A percentile compares a stretch with the other conserved stretches of the same genome.
phyloP scores from a whole-genome alignment of 1,139 yeast genomes.

The Suhomyces taliae region DNA sequence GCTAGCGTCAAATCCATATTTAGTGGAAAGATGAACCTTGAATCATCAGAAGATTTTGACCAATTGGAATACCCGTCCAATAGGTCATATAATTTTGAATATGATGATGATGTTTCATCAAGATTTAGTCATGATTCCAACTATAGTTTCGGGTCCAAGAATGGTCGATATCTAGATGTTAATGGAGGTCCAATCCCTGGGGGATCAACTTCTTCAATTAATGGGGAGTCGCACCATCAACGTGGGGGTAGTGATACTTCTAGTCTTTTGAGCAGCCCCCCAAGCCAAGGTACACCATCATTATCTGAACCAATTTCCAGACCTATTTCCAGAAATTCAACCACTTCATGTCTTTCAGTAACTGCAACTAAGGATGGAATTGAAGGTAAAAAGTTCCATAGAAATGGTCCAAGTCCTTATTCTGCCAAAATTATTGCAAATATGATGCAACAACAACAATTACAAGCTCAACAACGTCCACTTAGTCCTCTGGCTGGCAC shows the following conservation, averaged over 20 bases:
- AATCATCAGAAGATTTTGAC: conserved; percentile 27
- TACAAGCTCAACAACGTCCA: conserved; percentile 4
- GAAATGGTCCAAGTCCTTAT: conserved; percentile 38
- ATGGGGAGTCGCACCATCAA: background rate
- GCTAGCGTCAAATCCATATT: conserved; percentile 43
- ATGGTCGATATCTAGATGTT: conserved; percentile 11
- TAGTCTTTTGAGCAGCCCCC: conserved; percentile 4
- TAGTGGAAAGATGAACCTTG: conserved; percentile 37
- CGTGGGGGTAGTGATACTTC: conserved; percentile 1
- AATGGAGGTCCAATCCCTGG: background rate
- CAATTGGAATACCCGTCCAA: conserved; percentile 4
- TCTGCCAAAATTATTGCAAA: conserved; percentile 34
- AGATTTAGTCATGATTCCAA: conserved; percentile 19
- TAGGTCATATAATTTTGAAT: conserved; percentile 7
- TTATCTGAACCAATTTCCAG: conserved; percentile 36
- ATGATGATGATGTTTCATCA: conserved; percentile 15
- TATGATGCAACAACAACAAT: conserved; percentile 30
- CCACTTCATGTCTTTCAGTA: conserved; percentile 64
- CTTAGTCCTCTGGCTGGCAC: background rate
- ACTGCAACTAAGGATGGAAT: conserved; percentile 74
- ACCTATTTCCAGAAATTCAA: conserved; percentile 61
- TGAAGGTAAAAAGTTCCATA: conserved; percentile 59
- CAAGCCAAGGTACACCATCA: conserved; percentile 3
- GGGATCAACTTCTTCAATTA: background rate
- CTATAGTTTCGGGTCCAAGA: conserved; percentile 25